Conservation (phyloP, 2,329 filamentous ascomycete species). For the Amesomyces nigricolor region DNA sequence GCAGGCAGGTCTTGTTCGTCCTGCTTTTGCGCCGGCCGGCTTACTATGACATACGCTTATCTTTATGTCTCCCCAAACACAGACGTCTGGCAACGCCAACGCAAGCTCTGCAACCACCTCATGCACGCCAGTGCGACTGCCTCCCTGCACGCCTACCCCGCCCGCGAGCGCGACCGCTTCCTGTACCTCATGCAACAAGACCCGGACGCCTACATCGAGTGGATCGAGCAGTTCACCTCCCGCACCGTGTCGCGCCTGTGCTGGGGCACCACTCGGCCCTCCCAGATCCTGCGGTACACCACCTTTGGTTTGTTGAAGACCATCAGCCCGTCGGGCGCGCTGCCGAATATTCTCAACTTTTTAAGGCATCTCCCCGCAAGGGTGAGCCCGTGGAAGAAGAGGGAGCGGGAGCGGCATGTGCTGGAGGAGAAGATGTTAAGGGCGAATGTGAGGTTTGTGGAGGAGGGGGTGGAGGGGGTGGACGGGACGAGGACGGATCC, state of each 20-base stretch:
- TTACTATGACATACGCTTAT: too few species aligned
- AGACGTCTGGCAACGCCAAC: conserved; percentile 46
- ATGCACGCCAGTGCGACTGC: conserved; percentile 36
- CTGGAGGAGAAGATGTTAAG: conserved; percentile 36
- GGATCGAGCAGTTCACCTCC: conserved; percentile 43
- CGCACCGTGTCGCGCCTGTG: conserved; percentile 41
- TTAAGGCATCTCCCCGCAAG: conserved; percentile 35
- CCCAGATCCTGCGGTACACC: conserved; percentile 37
- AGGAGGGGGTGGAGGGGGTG: conserved; percentile 28
- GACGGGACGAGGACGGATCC: conserved; percentile 34
- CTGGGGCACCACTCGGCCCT: conserved; percentile 41
- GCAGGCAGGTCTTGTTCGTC: background rate
- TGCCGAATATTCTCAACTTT: conserved; percentile 38
- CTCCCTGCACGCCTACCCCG: conserved; percentile 39
- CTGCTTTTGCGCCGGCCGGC: too few species aligned
- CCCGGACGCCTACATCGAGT: conserved; percentile 40
- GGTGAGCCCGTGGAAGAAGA: conserved; percentile 42
- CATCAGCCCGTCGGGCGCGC: conserved; percentile 41
- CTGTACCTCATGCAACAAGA: conserved; percentile 38
- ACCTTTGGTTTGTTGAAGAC: conserved; percentile 42
- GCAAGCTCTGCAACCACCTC: conserved; percentile 40
- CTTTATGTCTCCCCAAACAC: background rate
- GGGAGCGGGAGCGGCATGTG: conserved; percentile 37
- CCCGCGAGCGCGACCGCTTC: conserved; percentile 41
- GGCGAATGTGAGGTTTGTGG: conserved; percentile 35